Conservation (phyloP, 208 protist genomes). For the Wallacemonas sp. region DNA sequence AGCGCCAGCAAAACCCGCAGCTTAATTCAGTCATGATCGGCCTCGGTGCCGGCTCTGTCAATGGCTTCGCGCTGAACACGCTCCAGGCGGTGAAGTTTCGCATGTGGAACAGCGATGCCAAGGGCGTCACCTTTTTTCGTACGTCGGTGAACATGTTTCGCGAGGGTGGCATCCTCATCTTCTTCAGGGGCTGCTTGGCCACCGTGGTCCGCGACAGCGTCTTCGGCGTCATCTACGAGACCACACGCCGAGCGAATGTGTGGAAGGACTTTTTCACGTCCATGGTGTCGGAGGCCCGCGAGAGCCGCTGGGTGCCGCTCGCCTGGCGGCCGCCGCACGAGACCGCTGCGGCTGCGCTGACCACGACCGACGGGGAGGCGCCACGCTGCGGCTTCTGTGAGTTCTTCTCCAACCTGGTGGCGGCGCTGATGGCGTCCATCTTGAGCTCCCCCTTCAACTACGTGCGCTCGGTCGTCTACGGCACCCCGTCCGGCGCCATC, state of each 20-base stretch:
- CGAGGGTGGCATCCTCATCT: slow-evolving; percentile 76
- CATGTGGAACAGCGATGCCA: slow-evolving; percentile 82
- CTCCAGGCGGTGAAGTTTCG: slow-evolving; percentile 90
- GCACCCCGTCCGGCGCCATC: slow-evolving; percentile 64
- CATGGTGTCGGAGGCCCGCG: background rate
- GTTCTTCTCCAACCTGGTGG: slow-evolving; percentile 83
- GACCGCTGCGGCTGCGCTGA: background rate
- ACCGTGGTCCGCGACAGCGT: slow-evolving; percentile 85
- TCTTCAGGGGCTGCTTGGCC: slow-evolving; percentile 81
- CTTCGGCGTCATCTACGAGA: slow-evolving; percentile 90
- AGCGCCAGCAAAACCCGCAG: slow-evolving; percentile 51
- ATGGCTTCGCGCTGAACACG: slow-evolving; percentile 80
- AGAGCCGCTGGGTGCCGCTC: background rate
- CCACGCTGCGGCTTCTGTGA: slow-evolving; percentile 31
- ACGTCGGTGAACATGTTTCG: slow-evolving; percentile 64
- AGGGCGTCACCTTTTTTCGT: slow-evolving; percentile 56
- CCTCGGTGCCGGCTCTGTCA: slow-evolving; percentile 72
- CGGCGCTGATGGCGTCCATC: slow-evolving; percentile 76
- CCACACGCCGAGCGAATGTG: slow-evolving; percentile 35
- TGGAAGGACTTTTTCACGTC: slow-evolving; percentile 46
- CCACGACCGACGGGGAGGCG: background rate
- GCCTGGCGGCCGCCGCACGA: background rate
- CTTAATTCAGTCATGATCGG: slow-evolving; percentile 81
- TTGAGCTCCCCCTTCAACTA: slow-evolving; percentile 90
- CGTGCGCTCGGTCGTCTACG: slow-evolving; percentile 84